A percentile compares a stretch with the other conserved stretches of the same genome.
Evolutionary conservation across 495 filamentous ascomycete genomes (phyloP).

Genomic region (Penicillium bovifimosum): DNA sequence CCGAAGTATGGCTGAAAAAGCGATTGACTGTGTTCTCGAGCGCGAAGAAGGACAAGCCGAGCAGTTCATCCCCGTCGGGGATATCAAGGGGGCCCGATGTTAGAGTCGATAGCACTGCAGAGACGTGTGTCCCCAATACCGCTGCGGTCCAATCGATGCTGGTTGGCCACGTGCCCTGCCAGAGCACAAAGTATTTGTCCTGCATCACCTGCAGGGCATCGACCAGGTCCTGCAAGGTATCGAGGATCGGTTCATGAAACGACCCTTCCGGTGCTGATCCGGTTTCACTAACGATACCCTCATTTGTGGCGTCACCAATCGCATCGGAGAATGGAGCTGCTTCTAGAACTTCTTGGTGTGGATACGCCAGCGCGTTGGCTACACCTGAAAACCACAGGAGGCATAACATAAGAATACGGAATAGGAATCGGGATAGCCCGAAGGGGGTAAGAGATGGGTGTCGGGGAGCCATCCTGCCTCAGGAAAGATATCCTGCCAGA

Average conservation of each 20-base stretch:
- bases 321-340: background rate
- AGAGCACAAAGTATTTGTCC: constrained; percentile 65
- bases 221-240: constrained; percentile 43
- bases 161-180: constrained; percentile 76
- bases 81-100: constrained; percentile 36
- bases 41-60: constrained; percentile 34
- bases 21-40: constrained; percentile 71
- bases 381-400: constrained; percentile 14
- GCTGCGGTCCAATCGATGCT: constrained; percentile 95
- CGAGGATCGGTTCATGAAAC: constrained; percentile 12
- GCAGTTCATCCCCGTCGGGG: constrained; percentile 8
- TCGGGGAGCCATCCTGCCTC: constrained; percentile 14
- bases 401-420: constrained; percentile 21
- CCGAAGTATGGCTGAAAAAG: constrained; percentile 71
- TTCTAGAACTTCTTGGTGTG: constrained; percentile 22
- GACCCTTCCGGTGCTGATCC: constrained; percentile 1
- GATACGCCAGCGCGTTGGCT: constrained; percentile 30
- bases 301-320: background rate
- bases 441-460: constrained; percentile 5
- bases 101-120: constrained; percentile 60
- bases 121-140: constrained; percentile 75
- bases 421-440: constrained; percentile 12
- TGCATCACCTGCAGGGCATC: constrained; percentile 71
- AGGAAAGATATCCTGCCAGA: constrained; percentile 5
- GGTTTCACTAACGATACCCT: constrained; percentile 11